Evolutionary conservation across 1,284 basidiomycete genomes (phyloP), one percentile per base, ranked within the genome.

Genomic region (Pseudozyma flocculosa): DNA sequence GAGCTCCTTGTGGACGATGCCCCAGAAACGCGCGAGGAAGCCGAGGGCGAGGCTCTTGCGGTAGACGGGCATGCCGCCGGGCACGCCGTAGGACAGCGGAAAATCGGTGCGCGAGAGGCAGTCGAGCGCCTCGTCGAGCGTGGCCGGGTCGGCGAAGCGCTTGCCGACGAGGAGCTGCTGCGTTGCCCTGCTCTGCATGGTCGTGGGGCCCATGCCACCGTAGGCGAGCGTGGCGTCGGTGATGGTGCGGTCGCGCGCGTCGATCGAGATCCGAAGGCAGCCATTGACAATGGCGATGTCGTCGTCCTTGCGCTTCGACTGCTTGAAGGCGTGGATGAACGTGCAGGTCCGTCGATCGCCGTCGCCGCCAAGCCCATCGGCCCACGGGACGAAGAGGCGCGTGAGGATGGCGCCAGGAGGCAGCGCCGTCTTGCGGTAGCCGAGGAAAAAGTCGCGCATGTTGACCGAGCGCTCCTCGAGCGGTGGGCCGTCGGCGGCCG

Each of bases 201-300:
- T 65, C 2, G 66, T 73, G 9, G 68, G 72, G 38, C 78, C 79
- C 78, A 80, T 79, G 2, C 79, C 79, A 11, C 79, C 79, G 45
- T 76, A 79, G 2, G 72, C 76, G 1, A 80, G 43, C 22, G 62
- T 61, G 15, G 68, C 67, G 30, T 72, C 56, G 14, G 45, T 37
- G 43, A 79, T 65, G 14, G 40, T 49, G 22, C 26, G 11, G 13
- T 13, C n/a, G 24, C 51, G 47, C 1, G 54, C 47, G 24, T 40
- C 48, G n/a, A 70, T 43, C 13, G 50, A 53, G 2, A 68, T 26
- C 13, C 61, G 61, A 1, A 79, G 59, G 58, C 78, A 78, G 13
- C 60, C 65, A 1, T 73, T 78, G 39, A 79, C 79, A 43, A 79
- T 79, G 32, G 78, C 76, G 41, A 80, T 80, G 45, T 80, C 79